A percentile compares a stretch with the other conserved stretches of the same genome.
Evolutionary conservation across 1,284 basidiomycete genomes (phyloP).

Genomic region (Ceratobasidium sp.): DNA sequence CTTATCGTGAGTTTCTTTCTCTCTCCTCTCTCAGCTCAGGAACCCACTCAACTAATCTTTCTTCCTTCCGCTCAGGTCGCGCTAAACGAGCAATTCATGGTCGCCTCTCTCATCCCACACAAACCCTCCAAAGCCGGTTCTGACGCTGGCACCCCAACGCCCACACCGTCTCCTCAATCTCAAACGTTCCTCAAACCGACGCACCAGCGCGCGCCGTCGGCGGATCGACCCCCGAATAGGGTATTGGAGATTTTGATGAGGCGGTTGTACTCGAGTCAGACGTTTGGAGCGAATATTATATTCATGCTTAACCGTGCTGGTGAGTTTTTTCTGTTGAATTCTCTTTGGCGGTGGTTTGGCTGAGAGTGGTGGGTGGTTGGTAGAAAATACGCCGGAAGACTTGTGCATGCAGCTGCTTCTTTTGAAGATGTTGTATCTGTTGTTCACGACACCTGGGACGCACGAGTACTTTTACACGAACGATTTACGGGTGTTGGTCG

Average conservation of each 20-base stretch:
- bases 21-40: no score
- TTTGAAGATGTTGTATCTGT: slow-evolving; percentile 92
- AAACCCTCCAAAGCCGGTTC: slow-evolving; percentile 36
- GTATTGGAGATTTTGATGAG: slow-evolving; percentile 87
- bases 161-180: background rate
- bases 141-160: slow-evolving; percentile 3
- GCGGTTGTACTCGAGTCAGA: slow-evolving; percentile 86
- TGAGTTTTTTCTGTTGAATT: slow-evolving; percentile 61
- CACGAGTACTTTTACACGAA: slow-evolving; percentile 99
- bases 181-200: slow-evolving; percentile 60
- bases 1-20: slow-evolving; percentile 74
- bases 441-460: slow-evolving; percentile 94
- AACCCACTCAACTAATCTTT: no score
- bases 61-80: slow-evolving; percentile 73
- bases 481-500: slow-evolving; percentile 94
- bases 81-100: slow-evolving; percentile 99
- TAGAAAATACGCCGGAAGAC: slow-evolving; percentile 88
- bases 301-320: slow-evolving; percentile 98
- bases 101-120: slow-evolving; percentile 64
- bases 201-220: slow-evolving; percentile 27
- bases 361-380: background rate
- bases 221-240: slow-evolving; percentile 67
- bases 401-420: slow-evolving; percentile 95
- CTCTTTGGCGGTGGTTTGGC: background rate
- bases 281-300: slow-evolving; percentile 98